phyloP scores from a whole-genome alignment of 202 grass and related monocot genomes.

The Sporobolus alterniflorus region DNA sequence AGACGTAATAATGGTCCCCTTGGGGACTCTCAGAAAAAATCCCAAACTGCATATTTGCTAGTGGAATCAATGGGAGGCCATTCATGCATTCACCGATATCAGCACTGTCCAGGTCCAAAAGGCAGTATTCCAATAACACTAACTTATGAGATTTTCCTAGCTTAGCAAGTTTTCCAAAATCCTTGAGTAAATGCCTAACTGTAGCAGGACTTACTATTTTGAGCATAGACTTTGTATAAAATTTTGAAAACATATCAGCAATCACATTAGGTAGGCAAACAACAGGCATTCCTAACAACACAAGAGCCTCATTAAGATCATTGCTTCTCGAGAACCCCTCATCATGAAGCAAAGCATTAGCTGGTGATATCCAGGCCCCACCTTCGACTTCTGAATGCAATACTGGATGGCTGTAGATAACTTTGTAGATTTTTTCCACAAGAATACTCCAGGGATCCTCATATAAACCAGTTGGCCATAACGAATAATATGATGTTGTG shows the following conservation, averaged over 20 bases:
- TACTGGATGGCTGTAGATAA: conserved; percentile 70
- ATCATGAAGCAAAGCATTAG: conserved; percentile 80
- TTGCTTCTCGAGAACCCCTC: conserved; percentile 65
- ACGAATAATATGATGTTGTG: conserved; percentile 72
- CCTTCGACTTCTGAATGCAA: conserved; percentile 71
- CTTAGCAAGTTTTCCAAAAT: conserved; percentile 47
- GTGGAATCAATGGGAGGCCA: conserved; percentile 79
- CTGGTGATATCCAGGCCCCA: conserved; percentile 79
- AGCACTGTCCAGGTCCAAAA: conserved; percentile 64
- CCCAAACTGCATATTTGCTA: conserved; percentile 86
- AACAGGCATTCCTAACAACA: conserved; percentile 71
- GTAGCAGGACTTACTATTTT: conserved; percentile 64
- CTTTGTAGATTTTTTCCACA: conserved; percentile 78
- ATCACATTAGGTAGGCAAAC: conserved; percentile 58
- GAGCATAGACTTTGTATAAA: conserved; percentile 52
- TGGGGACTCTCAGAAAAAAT: conserved; percentile 59
- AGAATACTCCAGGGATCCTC: conserved; percentile 95
- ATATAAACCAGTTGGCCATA: conserved; percentile 89
- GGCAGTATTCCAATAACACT: conserved; percentile 87
- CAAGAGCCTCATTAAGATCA: conserved; percentile 80
- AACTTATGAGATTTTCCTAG: conserved; percentile 73
- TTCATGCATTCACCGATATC: conserved; percentile 74
- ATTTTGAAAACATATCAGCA: conserved; percentile 70
- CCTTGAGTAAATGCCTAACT: conserved; percentile 72
- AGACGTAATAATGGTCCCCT: conserved; percentile 65